Evolutionary conservation across 2,329 filamentous ascomycete species (phyloP), one percentile per base, ranked within the genome.

Genomic region (Alternaria alternata): DNA sequence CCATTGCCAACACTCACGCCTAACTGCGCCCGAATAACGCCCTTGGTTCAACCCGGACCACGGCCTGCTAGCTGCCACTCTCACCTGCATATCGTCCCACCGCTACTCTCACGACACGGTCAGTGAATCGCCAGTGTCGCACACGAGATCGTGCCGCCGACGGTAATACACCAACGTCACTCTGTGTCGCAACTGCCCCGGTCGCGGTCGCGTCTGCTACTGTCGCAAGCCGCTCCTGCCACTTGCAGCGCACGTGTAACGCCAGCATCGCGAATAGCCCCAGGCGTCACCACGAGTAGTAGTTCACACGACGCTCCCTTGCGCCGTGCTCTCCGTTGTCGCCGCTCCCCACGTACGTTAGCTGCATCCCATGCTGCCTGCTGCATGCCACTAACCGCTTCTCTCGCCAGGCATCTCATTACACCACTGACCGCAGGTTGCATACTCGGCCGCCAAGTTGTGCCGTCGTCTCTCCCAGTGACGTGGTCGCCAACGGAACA

Each of bases 401-500:
- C 66, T 51, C 63, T 58, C 52, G 59, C 64, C 70, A 74, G 71
- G 61, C 71, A 44, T 63, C 57, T 43, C 61, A 75, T 78, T 67
- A 70, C 74, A 76, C 75, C 57, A 59, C 38, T 59, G 44, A 52
- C 62, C 67, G 73, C 74, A 71, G 57, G 39, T 44, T 68, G 71
- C 74, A 76, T 72, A 75, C 66, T 70, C 64, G 74, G 73, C 70
- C 74, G 66, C 70, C 70, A 73, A 70, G 71, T 66, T 60, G 69
- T 67, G 63, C 62, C 68, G 68, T 64, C 61, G 58, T 65, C 67
- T 66, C 59, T 59, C 65, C 57, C 70, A 71, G 73, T 78, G 76
- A 78, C 76, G 76, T 78, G 76, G 73, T 72, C 71, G 76, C 76
- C 75, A 78, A 71, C 75, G 74, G 76, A 78, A 77, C 73, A 73